A percentile compares a stretch with the other conserved stretches of the same genome.
phyloP scores from a whole-genome alignment of 257 asterid species.

The Leonotis leonurus region DNA sequence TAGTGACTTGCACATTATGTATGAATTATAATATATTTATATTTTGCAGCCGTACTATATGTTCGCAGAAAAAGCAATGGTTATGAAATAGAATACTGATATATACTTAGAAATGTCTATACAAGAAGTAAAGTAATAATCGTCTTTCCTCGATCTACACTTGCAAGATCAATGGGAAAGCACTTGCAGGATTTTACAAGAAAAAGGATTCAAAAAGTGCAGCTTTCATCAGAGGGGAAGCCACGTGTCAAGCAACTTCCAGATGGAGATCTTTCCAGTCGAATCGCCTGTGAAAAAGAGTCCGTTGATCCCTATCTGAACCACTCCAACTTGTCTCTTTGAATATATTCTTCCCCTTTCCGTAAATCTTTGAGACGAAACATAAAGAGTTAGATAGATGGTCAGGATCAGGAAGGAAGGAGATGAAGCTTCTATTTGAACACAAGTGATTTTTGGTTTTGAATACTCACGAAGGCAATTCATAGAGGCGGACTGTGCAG shows the following conservation, averaged over 20 bases:
- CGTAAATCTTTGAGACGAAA: constrained; percentile 13
- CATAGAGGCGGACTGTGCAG: constrained; percentile 35
- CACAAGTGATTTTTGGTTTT: neutral
- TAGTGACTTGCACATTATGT: too few relatives aligned
- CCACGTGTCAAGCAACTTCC: constrained; percentile 32
- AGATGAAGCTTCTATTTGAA: neutral
- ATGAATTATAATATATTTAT: too few relatives aligned
- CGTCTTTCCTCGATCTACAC: too few relatives aligned
- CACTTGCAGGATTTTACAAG: too few relatives aligned
- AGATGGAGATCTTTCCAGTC: constrained; percentile 39
- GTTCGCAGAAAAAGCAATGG: too few relatives aligned
- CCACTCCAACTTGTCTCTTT: constrained; percentile 15
- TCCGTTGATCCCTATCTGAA: constrained; percentile 26
- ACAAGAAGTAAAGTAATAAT: too few relatives aligned
- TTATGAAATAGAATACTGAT: too few relatives aligned
- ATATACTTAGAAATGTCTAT: too few relatives aligned
- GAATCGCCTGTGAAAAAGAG: constrained; percentile 49
- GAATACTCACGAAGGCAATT: constrained; percentile 46
- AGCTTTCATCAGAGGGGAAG: too few relatives aligned
- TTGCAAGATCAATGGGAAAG: too few relatives aligned
- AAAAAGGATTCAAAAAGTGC: too few relatives aligned
- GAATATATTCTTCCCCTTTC: constrained; percentile 55
- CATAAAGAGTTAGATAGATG: constrained; percentile 1
- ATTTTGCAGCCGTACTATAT: too few relatives aligned
- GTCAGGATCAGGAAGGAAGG: neutral